Conservation (phyloP, 768 basidiomycete genomes). For the Mrakia blollopis region DNA sequence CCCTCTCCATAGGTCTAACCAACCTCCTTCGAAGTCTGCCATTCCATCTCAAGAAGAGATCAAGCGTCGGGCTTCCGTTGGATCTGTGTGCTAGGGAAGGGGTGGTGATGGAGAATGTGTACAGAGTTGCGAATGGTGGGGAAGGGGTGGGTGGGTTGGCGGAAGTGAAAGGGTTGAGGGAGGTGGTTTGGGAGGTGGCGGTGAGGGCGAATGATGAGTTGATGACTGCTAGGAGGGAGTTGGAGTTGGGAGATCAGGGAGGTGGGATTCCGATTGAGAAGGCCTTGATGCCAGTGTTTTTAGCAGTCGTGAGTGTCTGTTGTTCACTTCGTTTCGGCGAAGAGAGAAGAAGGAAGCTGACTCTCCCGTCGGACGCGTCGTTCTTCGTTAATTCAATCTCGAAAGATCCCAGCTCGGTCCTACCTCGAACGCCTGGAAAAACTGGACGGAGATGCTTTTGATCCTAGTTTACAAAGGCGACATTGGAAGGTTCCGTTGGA, state of each 20-base stretch:
- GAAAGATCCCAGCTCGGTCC: slow-evolving; percentile 62
- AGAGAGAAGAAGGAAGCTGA: not conserved
- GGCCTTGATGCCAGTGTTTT: slow-evolving; percentile 65
- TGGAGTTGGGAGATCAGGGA: slow-evolving; percentile 45
- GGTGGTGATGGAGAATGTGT: slow-evolving; percentile 73
- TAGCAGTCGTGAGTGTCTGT: slow-evolving; percentile 58
- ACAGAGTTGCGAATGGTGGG: slow-evolving; percentile 47
- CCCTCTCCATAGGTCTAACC: slow-evolving; percentile 63
- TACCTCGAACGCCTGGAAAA: slow-evolving; percentile 64
- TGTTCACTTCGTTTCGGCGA: not conserved
- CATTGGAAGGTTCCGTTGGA: slow-evolving; percentile 76
- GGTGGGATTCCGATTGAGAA: slow-evolving; percentile 47
- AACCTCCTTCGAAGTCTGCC: slow-evolving; percentile 72
- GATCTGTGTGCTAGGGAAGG: slow-evolving; percentile 74
- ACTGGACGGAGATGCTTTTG: slow-evolving; percentile 67
- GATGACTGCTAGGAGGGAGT: slow-evolving; percentile 65
- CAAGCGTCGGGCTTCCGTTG: slow-evolving; percentile 62
- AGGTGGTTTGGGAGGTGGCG: slow-evolving; percentile 79
- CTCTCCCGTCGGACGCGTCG: not conserved
- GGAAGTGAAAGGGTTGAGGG: slow-evolving; percentile 55
- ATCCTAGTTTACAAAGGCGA: slow-evolving; percentile 57
- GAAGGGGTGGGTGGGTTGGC: slow-evolving; percentile 45
- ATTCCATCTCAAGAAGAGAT: slow-evolving; percentile 66
- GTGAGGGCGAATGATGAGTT: slow-evolving; percentile 74
- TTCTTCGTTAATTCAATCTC: not conserved